These are phyloP conservation scores for Periconia sp. DNA, from an alignment of 2,329 filamentous ascomycete species.

Conservation along the genomic window DNA sequence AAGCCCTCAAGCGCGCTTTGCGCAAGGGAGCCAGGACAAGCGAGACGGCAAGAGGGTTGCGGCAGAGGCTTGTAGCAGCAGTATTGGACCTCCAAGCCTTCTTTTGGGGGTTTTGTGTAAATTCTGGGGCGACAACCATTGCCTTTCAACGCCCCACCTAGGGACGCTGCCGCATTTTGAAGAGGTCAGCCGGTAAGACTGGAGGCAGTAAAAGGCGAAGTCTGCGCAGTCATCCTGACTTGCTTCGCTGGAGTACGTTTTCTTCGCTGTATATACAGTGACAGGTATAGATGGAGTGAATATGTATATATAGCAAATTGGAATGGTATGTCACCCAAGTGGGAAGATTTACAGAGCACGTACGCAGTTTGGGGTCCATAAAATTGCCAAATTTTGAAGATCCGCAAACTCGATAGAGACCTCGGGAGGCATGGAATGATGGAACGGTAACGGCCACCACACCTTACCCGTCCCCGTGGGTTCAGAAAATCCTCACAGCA, in stretches of 20 bases:
- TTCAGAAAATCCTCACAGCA: constrained; percentile 1
- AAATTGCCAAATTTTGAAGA: background rate
- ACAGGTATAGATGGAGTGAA: background rate
- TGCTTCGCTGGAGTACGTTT: too few relatives aligned
- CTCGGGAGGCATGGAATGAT: background rate
- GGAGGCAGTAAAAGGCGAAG: background rate
- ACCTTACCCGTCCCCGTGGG: constrained; percentile 4
- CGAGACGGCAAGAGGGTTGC: background rate
- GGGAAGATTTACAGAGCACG: background rate
- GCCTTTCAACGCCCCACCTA: background rate
- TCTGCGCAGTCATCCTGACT: too few relatives aligned
- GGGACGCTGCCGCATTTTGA: background rate
- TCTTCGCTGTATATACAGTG: too few relatives aligned
- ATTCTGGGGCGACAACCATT: background rate
- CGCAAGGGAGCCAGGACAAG: background rate
- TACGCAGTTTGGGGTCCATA: background rate
- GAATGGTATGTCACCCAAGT: background rate
- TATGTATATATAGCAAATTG: background rate
- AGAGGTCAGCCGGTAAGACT: background rate
- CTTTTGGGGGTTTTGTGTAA: background rate
- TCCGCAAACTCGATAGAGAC: background rate
- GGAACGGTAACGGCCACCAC: background rate
- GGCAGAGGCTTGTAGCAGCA: background rate
- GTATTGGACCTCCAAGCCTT: background rate
- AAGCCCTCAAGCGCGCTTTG: background rate